These are phyloP conservation scores for Penicillium psychrofluorescens DNA, from an alignment of 495 filamentous ascomycete genomes.

Conservation along the genomic window DNA sequence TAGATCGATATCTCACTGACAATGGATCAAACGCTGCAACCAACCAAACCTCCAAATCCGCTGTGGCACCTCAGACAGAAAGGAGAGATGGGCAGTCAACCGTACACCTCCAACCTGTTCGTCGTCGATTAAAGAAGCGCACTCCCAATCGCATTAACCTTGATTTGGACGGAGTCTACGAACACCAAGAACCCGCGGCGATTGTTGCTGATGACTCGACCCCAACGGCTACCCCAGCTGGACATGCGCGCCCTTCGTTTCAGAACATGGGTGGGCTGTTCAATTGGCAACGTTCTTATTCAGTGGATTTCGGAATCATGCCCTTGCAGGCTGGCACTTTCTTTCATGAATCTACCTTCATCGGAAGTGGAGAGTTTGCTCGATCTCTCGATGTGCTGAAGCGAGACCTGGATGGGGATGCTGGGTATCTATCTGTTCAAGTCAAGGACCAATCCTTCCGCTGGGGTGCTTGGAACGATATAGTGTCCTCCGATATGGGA, in stretches of 20 bases:
- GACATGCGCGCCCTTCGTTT: not conserved
- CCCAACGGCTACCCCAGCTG: not conserved
- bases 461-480: conserved; percentile 68
- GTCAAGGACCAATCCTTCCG: conserved; percentile 44
- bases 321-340: conserved; percentile 61
- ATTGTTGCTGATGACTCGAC: conserved; percentile 10
- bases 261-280: conserved; percentile 30
- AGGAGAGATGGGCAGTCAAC: not conserved
- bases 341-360: conserved; percentile 69
- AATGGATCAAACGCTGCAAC: conserved; percentile 2
- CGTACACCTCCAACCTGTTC: not conserved
- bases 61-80: not conserved
- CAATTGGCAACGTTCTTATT: conserved; percentile 52
- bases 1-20: conserved; percentile 33
- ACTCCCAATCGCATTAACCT: conserved; percentile 47
- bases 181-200: conserved; percentile 8
- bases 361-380: conserved; percentile 63
- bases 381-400: conserved; percentile 35
- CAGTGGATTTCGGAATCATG: conserved; percentile 65
- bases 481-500: conserved; percentile 60
- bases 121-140: conserved; percentile 38
- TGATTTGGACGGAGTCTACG: conserved; percentile 15
- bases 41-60: not conserved
- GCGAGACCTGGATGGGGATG: conserved; percentile 25
- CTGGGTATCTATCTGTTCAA: conserved; percentile 25